These are phyloP conservation scores for Trichomonascaceae sp. DNA, from an alignment of 1,139 yeast genomes.

Conservation along the genomic window DNA sequence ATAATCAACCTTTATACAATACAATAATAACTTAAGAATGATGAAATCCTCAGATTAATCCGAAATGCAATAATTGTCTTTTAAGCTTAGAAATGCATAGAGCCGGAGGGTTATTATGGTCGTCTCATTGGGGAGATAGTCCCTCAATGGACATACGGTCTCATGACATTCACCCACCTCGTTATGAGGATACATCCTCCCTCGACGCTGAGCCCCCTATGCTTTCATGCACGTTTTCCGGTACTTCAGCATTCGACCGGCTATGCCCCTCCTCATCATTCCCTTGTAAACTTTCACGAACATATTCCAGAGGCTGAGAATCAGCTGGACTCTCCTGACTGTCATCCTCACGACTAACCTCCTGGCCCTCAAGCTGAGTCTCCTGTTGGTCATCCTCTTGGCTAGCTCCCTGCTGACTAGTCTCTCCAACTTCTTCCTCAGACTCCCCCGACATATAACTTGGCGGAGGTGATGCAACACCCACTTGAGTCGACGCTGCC, in stretches of 20 bases:
- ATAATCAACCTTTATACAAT: not conserved
- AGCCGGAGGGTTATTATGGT: not conserved
- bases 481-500: conserved; percentile 1
- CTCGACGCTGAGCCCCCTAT: not conserved
- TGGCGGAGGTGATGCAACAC: conserved; percentile 24
- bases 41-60: not conserved
- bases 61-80: not conserved
- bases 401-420: not conserved
- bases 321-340: not conserved
- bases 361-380: not conserved
- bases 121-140: not conserved
- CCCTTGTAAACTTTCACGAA: not conserved
- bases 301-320: not conserved
- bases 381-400: not conserved
- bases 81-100: not conserved
- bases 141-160: not conserved
- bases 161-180: too few species aligned
- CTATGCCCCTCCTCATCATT: not conserved
- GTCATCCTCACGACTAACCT: not conserved
- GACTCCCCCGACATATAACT: conserved; percentile 23
- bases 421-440: conserved; percentile 6
- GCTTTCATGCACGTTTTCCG: not conserved
- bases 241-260: not conserved
- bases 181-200: not conserved
- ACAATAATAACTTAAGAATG: not conserved